Percentiles rank a stretch among this genome's conserved stretches.
phyloP scores from a whole-genome alignment of 768 basidiomycete genomes.

The Tricholoma sp. region DNA sequence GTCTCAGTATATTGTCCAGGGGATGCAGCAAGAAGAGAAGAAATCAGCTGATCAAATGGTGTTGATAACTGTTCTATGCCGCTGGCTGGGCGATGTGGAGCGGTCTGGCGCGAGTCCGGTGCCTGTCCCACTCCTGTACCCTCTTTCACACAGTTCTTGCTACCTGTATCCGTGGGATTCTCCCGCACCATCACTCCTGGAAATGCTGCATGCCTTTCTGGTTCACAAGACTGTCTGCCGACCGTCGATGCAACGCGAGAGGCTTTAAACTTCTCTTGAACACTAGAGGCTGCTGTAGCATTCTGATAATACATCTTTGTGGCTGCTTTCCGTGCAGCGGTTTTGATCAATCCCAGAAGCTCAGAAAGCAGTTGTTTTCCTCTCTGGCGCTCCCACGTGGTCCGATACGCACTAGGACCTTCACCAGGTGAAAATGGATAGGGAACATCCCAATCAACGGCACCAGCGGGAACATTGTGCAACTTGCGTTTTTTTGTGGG shows the following conservation, averaged over 20 bases:
- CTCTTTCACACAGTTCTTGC: neutral
- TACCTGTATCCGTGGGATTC: constrained; percentile 22
- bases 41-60: constrained; percentile 35
- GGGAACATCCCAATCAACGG: constrained; percentile 78
- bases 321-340: constrained; percentile 57
- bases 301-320: constrained; percentile 41
- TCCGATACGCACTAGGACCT: constrained; percentile 60
- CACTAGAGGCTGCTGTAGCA: neutral
- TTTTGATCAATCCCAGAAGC: constrained; percentile 54
- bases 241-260: constrained; percentile 14
- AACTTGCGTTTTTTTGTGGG: constrained; percentile 59
- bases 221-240: constrained; percentile 26
- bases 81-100: constrained; percentile 1
- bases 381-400: constrained; percentile 62
- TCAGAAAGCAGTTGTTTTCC: constrained; percentile 58
- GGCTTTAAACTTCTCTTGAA: neutral
- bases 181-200: constrained; percentile 13
- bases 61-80: constrained; percentile 14
- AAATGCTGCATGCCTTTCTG: constrained; percentile 12
- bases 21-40: constrained; percentile 31
- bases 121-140: neutral
- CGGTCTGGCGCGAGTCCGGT: constrained; percentile 1
- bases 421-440: constrained; percentile 72
- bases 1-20: constrained; percentile 5
- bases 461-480: constrained; percentile 69